Evolutionary conservation across 306 rosid species (phyloP), one percentile per base, ranked within the genome.

Genomic region (Pterocarpus santalinus): DNA sequence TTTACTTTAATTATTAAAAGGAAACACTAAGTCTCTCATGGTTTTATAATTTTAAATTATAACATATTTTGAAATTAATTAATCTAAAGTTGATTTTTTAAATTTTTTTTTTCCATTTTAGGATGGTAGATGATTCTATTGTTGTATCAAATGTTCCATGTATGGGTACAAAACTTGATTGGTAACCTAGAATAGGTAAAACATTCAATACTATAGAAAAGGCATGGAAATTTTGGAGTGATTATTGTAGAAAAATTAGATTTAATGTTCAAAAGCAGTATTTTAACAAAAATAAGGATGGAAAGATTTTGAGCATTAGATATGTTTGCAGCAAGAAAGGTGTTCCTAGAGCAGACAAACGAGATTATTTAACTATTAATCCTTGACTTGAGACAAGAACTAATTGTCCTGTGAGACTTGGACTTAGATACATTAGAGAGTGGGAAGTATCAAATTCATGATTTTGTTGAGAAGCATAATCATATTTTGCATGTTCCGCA

Each of bases 311-410:
- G 60, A 30, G 7, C 6, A 11, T n/a, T 12, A 69, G 61, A 47
- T 69, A 46, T 30, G 60, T 28, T 1, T 69, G 61, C 49, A 47
- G 61, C 12, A 69, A 69, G 44, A 41, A 68, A 11, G 57, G 57
- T 44, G 34, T 47, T 30, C 12, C 5, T 30, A 69, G 14, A 30
- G 7, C 5, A 0, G 75, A 69, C 36, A 47, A 69, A 69, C 13
- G 43, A 30, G 61, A 70, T 14, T 1, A 2, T 22, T 22, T 22
- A 22, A 22, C 28, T 22, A 22, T 22, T 22, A 22, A 22, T 22
- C 28, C 28, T 22, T 22, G 28, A 22, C 1, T 22, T 22, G 28
- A 22, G 28, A 22, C 28, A 22, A 22, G 28, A 22, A 22, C 28
- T 22, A 22, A 22, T 22, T 22, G 28, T 22, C 28, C 28, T 22